Evolutionary conservation across 345 rosid genomes (phyloP), one percentile per base, ranked within the genome.

Genomic region (Melastoma malabathricum): DNA sequence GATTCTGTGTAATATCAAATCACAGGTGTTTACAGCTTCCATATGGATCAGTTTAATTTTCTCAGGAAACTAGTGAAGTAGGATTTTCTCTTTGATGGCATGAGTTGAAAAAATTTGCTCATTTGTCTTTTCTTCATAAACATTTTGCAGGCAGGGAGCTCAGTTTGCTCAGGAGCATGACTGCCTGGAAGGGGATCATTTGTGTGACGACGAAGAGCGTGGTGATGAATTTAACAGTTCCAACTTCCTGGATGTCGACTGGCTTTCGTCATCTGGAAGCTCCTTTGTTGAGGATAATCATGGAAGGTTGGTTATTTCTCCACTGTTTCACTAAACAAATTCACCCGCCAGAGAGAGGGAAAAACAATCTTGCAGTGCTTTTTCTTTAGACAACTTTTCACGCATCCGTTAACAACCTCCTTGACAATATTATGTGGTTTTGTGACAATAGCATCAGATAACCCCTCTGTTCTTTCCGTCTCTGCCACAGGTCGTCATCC

Each of bases 241-340:
- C 48, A 72, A 75, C 64, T 87, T 92, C 58, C 64, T 79, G 56
- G 98, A 87, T 52, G 48, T 82, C 61, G 98, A 84, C 29, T 77
- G 93, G 90, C 78, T 77, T 56, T 92, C 96, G 62, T 87, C 98
- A 54, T 82, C 98, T 5, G 98, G 87, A 58, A 82, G 84, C 75
- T 92, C 98, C 15, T 90, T 81, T 17, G 98, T 84, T 41, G 96
- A 82, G 51, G 96, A 92, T 56, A 64, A 61, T 38, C 75, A 57
- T 57, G 88, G 76, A 59, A 84, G 98, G 98, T 92, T 22, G 4
- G 25, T 22, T 22, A 74, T 4, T 20, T 14, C 23, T 23, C 29
- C 12, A 48, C 5, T 18, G 12, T 10, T 19, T 3, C 25, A 18
- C 51, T 17, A 3, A 16, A 18, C 25, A 12, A 7, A 34, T 6